phyloP scores from a whole-genome alignment of 768 basidiomycete species.

The Chiua virens region DNA sequence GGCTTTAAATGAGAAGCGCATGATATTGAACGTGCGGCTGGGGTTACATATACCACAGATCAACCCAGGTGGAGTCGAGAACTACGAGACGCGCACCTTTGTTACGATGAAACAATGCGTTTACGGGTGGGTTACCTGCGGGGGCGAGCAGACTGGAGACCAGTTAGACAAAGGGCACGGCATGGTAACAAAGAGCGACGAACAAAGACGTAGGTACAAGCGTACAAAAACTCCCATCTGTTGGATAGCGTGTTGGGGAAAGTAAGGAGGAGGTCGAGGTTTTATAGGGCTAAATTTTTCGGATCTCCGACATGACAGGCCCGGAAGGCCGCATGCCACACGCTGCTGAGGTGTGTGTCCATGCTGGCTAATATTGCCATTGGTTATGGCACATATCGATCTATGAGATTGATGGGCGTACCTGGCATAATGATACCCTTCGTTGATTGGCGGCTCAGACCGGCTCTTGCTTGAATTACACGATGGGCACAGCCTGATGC shows the following conservation, averaged over 20 bases:
- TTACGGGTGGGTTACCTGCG: conserved; percentile 33
- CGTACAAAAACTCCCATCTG: conserved; percentile 34
- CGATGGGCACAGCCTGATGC: too few species aligned
- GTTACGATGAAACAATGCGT: conserved; percentile 9
- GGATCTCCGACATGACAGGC: conserved; percentile 28
- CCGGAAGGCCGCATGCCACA: conserved; percentile 16
- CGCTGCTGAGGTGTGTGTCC: too few species aligned
- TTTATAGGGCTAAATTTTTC: conserved; percentile 23
- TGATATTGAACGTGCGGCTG: conserved; percentile 11
- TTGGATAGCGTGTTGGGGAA: conserved; percentile 29
- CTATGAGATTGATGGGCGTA: not conserved
- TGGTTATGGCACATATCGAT: conserved; percentile 16
- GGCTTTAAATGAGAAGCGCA: conserved; percentile 20
- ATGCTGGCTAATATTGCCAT: conserved; percentile 21
- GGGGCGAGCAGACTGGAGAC: conserved; percentile 21
- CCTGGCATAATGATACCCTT: not conserved
- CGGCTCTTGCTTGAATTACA: too few species aligned
- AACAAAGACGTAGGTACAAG: conserved; percentile 29
- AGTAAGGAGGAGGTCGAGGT: not conserved
- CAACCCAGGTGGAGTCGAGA: not conserved
- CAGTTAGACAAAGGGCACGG: conserved; percentile 7
- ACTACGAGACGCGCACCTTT: conserved; percentile 11
- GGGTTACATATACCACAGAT: conserved; percentile 7
- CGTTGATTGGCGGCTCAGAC: conserved; percentile 5
- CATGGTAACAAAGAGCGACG: conserved; percentile 8